Evolutionary conservation across 441 rosid genomes (phyloP), one percentile per base, ranked within the genome.

Genomic region (Euphorbia celastroides): DNA sequence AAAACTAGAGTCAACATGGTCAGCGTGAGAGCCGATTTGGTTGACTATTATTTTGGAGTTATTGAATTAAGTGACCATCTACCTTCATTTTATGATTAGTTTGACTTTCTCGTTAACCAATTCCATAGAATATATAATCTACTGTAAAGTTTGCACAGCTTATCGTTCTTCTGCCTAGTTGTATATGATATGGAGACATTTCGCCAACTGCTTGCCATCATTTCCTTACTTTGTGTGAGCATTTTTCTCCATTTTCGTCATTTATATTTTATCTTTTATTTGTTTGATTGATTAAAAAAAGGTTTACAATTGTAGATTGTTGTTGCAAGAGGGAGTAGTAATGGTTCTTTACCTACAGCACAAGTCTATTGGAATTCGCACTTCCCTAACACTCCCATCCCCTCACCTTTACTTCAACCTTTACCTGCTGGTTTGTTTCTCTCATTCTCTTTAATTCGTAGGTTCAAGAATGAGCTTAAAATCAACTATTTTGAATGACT

Each of bases 341-440:
- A n/a, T n/a, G n/a, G n/a, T n/a, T n/a, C 58, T 50, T 64, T 46
- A 9, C 7, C 20, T 20, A 1, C 48, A 1, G 48, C 68, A 51
- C 50, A 65, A 44, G 48, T 7, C 31, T 65, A 65, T 51, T 65
- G 60, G 60, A 14, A 52, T 2, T 20, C 60, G 14, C 55, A 32
- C 17, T 52, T 65, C 36, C 60, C 60, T 20, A 51, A 51, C 59
- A 50, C 46, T 64, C 30, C 68, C 5, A 30, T 64, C 20, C 68
- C 68, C 7, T 48, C 50, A 13, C 28, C 48, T 51, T 2, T 64
- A 7, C 7, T 30, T 11, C 46, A 64, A 5, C 44, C 51, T 13
- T 2, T 51, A 7, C 58, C 19, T 11, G 26, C 42, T 30, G 68
- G 46, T 64, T 51, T 28, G 67, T 48, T 38, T 3, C 12, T 38